Conservation (phyloP, 345 rosid genomes). For the Citrus unshiu region DNA sequence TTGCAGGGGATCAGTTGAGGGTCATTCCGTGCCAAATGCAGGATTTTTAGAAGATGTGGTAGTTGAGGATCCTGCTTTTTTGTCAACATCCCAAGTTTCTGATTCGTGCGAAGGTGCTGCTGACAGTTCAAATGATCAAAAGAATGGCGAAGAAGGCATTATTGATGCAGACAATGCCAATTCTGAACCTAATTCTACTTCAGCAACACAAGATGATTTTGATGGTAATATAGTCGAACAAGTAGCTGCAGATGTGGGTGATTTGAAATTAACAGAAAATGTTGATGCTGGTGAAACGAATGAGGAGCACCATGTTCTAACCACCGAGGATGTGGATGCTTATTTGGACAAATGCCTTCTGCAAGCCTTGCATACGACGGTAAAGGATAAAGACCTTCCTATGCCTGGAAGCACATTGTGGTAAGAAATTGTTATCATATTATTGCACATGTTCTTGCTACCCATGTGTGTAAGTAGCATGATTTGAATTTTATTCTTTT, state of each 20-base stretch:
- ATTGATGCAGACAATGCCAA: slow-evolving; percentile 10
- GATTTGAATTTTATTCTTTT: too few relatives aligned
- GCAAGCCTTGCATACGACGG: slow-evolving; percentile 84
- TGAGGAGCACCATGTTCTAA: slow-evolving; percentile 38
- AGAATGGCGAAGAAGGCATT: slow-evolving; percentile 32
- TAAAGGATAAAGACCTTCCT: slow-evolving; percentile 91
- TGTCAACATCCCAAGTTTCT: slow-evolving; percentile 35
- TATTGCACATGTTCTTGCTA: not conserved
- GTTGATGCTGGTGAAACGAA: slow-evolving; percentile 32
- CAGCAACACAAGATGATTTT: slow-evolving; percentile 26
- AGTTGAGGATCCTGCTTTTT: slow-evolving; percentile 64
- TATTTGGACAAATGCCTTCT: slow-evolving; percentile 86
- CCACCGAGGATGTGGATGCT: slow-evolving; percentile 66
- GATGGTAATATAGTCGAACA: slow-evolving; percentile 26
- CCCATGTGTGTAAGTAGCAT: not conserved
- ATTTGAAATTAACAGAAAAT: slow-evolving; percentile 41
- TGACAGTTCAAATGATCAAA: slow-evolving; percentile 29
- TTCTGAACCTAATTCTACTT: slow-evolving; percentile 18
- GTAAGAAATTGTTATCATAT: slow-evolving; percentile 33
- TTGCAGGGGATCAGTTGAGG: slow-evolving; percentile 78
- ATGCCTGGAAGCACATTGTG: slow-evolving; percentile 94
- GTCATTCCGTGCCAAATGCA: slow-evolving; percentile 72
- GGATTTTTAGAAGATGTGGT: slow-evolving; percentile 85
- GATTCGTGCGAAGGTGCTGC: slow-evolving; percentile 37
- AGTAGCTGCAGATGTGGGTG: slow-evolving; percentile 35